Evolutionary conservation across 495 filamentous ascomycete genomes (phyloP), one percentile per base, ranked within the genome.

Genomic region (Aspergillus biplanus): DNA sequence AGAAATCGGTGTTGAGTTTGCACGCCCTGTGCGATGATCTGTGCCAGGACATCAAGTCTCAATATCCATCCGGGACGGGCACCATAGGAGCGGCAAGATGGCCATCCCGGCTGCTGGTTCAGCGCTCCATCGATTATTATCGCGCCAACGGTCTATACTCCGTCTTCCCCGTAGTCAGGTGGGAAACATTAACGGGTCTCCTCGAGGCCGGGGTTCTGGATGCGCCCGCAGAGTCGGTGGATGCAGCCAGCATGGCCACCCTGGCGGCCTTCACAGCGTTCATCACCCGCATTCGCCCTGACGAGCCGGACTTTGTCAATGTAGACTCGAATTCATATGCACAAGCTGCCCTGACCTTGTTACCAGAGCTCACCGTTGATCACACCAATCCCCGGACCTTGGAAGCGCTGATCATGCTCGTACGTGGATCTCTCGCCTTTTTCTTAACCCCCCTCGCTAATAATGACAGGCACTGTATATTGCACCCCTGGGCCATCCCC

Each of bases 181-280:
- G 47, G 6, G 50, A 21, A 12, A 44, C 63, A 4, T n/a, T 70
- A 42, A 53, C 53, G 11, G 46, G 61, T 4, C 54, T 68, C 7
- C 56, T 71, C 16, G 53, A 68, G 1, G 16, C 50, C 0, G 50
- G 33, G 13, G 21, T 57, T 21, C 5, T 60, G 3, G 12, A 33
- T 7, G 27, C 33, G 6, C 56, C 21, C 21, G 55, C 15, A 16
- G 56, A 27, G 6, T 9, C 56, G n/a, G 18, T n/a, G 13, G 62
- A 56, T 12, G 54, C 59, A 1, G 50, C 68, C 9, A 65, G 66
- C 49, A 60, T 62, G 7, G 72, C 68, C 15, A 71, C 68, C 63
- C 56, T 72, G 0, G 59, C 54, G 12, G 68, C 67, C 3, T 74
- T 74, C n/a, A 69, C 70, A 7, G 72, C 72, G 9, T 64, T 68